Conservation (phyloP, 495 filamentous ascomycete species). For the Hypoxylon fuscum region DNA sequence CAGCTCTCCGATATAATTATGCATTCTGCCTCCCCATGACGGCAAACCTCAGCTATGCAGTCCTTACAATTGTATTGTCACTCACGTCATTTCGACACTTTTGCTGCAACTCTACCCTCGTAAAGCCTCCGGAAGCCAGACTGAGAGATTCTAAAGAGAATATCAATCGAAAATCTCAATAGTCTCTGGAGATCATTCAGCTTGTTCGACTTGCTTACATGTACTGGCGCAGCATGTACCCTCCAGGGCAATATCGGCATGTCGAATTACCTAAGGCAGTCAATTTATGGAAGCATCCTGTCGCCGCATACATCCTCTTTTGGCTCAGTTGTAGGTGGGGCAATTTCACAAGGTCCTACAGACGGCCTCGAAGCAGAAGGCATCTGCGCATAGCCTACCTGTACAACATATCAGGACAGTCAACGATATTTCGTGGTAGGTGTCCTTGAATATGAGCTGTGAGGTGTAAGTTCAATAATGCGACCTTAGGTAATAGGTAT, state of each 20-base stretch:
- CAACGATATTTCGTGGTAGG: background rate
- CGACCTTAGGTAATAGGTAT: no score
- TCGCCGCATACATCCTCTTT: slow-evolving; percentile 15
- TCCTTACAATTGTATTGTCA: background rate
- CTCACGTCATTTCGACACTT: slow-evolving; percentile 14
- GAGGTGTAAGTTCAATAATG: no score
- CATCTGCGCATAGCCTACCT: no score
- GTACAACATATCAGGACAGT: no score
- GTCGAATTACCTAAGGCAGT: background rate
- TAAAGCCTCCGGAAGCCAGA: background rate
- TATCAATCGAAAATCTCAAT: slow-evolving; percentile 10
- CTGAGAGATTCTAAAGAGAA: background rate
- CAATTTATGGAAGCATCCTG: background rate
- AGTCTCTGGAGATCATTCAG: slow-evolving; percentile 1
- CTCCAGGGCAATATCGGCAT: background rate
- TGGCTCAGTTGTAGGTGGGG: background rate
- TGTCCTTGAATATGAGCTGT: no score
- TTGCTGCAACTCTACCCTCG: background rate
- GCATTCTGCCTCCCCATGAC: no score
- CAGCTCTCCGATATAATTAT: no score
- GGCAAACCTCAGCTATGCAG: no score
- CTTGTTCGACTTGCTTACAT: slow-evolving; percentile 2
- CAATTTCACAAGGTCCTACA: background rate
- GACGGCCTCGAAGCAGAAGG: background rate
- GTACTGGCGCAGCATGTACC: slow-evolving; percentile 1